These are phyloP conservation scores for Pleurotus ostreatus DNA, from an alignment of 768 basidiomycete genomes.

Conservation along the genomic window DNA sequence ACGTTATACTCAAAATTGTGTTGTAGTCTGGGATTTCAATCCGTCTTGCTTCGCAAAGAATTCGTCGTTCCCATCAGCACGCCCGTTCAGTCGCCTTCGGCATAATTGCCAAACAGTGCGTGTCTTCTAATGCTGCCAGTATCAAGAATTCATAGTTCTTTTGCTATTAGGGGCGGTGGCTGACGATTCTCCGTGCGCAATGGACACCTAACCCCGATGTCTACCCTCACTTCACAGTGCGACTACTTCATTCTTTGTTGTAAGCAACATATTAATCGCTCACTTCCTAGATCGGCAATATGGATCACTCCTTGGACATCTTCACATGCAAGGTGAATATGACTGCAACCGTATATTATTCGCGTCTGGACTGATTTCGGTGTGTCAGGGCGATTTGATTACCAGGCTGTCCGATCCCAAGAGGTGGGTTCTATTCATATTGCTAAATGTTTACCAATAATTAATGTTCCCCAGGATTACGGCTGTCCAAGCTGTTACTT, in stretches of 20 bases:
- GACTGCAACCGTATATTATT: neutral
- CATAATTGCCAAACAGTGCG: constrained; percentile 83
- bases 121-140: neutral
- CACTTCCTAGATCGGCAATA: constrained; percentile 57
- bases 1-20: neutral
- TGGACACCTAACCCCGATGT: constrained; percentile 78
- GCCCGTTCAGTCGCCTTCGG: constrained; percentile 56
- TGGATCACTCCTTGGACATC: constrained; percentile 77
- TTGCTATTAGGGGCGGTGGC: constrained; percentile 65
- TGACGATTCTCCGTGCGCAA: constrained; percentile 71
- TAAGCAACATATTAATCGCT: neutral
- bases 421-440: constrained; percentile 33
- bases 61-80: constrained; percentile 52
- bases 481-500: constrained; percentile 88
- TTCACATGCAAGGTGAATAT: constrained; percentile 60
- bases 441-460: neutral
- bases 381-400: constrained; percentile 61
- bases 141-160: neutral
- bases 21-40: constrained; percentile 74
- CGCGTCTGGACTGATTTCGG: neutral
- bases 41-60: constrained; percentile 43
- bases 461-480: constrained; percentile 48
- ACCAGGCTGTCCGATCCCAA: constrained; percentile 54
- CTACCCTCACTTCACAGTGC: constrained; percentile 80
- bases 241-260: constrained; percentile 15